A percentile compares a stretch with the other conserved stretches of the same genome.
Evolutionary conservation across 257 asterid genomes (phyloP).

Genomic region (Verbena officinalis): DNA sequence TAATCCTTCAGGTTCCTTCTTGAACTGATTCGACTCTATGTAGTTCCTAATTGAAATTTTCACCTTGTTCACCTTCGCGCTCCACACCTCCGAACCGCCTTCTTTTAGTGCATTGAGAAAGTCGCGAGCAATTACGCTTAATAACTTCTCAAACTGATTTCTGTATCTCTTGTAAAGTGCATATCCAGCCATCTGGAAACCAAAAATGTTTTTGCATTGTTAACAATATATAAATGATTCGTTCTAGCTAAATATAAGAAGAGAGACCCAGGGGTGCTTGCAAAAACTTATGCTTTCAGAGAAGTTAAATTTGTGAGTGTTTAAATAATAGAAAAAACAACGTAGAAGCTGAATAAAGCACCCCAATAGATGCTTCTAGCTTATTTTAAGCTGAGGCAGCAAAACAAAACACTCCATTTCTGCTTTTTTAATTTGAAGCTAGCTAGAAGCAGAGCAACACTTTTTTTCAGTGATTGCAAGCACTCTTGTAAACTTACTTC

Average conservation of each 20-base stretch:
- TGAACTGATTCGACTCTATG: slow-evolving; percentile 61
- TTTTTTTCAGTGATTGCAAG: no score
- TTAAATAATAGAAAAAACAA: no score
- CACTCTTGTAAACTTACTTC: slow-evolving; percentile 76
- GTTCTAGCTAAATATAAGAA: background rate
- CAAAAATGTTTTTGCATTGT: slow-evolving; percentile 23
- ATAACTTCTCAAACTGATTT: slow-evolving; percentile 67
- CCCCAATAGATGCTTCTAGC: no score
- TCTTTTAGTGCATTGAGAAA: slow-evolving; percentile 55
- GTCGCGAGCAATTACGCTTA: slow-evolving; percentile 47
- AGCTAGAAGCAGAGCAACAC: no score
- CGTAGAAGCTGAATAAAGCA: no score
- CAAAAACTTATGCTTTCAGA: no score
- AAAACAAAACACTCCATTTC: no score
- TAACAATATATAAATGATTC: background rate
- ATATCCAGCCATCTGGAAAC: slow-evolving; percentile 76
- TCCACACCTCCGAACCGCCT: slow-evolving; percentile 45
- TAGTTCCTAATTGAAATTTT: slow-evolving; percentile 45
- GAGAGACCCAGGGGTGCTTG: background rate
- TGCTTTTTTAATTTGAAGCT: no score
- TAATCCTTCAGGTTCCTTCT: slow-evolving; percentile 67
- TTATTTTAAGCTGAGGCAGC: no score
- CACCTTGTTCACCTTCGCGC: slow-evolving; percentile 43
- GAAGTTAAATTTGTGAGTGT: no score
- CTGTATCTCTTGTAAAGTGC: slow-evolving; percentile 55